Evolutionary conservation across 2,329 filamentous ascomycete species (phyloP).

Genomic region (Phyllosticta citrichinensis): DNA sequence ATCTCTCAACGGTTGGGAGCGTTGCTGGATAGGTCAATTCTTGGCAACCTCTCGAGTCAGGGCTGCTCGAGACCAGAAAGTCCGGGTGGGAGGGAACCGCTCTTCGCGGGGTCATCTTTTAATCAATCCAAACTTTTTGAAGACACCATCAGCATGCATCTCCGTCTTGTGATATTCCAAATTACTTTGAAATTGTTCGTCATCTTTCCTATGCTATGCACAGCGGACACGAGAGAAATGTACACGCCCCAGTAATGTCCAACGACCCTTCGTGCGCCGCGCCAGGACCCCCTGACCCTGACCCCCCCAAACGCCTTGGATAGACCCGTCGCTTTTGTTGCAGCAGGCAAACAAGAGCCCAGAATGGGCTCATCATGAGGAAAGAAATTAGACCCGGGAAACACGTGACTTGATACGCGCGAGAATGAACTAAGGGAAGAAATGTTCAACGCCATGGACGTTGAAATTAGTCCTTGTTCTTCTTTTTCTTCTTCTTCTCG

Average conservation of each 20-base stretch:
- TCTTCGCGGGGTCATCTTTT: neutral
- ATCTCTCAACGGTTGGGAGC: too few species aligned
- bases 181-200: neutral
- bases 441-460: neutral
- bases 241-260: neutral
- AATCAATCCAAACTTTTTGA: neutral
- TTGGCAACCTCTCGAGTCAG: too few species aligned
- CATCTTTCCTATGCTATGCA: conserved; percentile 9
- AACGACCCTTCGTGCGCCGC: neutral
- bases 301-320: neutral
- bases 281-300: neutral
- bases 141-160: neutral
- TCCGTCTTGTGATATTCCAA: neutral
- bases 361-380: neutral
- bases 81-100: neutral
- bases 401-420: neutral
- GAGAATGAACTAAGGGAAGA: neutral
- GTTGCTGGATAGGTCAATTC: too few species aligned
- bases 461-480: conserved; percentile 34
- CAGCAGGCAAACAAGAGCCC: neutral
- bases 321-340: neutral
- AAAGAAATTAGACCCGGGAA: neutral
- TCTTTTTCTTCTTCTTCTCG: conserved; percentile 58
- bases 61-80: too few species aligned
- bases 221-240: conserved; percentile 1